phyloP scores from a whole-genome alignment of 306 rosid species.

The Glycine tomentella region DNA sequence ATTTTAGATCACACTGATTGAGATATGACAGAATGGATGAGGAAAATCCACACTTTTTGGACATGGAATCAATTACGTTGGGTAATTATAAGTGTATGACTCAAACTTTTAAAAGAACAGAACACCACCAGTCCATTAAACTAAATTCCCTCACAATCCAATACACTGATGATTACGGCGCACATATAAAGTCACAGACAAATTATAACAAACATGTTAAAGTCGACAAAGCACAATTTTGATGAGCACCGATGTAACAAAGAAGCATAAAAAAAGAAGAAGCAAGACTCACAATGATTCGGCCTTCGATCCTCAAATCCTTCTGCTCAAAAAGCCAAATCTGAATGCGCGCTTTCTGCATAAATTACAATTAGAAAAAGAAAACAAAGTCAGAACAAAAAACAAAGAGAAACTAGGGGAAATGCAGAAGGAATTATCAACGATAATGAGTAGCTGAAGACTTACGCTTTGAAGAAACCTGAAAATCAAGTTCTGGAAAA shows the following conservation, averaged over 20 bases:
- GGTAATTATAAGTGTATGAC: not conserved
- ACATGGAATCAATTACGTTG: not conserved
- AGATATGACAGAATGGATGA: not conserved
- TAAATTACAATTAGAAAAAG: not conserved
- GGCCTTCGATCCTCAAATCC: constrained; percentile 85
- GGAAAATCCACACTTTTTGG: not conserved
- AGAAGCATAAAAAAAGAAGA: not conserved
- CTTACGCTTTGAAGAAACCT: constrained; percentile 92
- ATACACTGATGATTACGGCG: not conserved
- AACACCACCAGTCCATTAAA: not conserved
- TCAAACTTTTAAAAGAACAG: not conserved
- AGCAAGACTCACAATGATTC: constrained; percentile 71
- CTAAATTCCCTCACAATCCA: not conserved
- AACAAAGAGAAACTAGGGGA: not conserved
- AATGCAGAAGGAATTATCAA: not conserved
- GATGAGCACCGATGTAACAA: constrained; percentile 12
- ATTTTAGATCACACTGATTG: not conserved
- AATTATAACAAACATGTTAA: not conserved
- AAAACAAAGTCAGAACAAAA: constrained; percentile 13
- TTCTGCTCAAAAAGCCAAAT: constrained; percentile 90
- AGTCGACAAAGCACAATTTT: not conserved
- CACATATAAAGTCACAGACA: not conserved
- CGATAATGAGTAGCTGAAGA: not conserved
- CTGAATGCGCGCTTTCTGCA: constrained; percentile 89
- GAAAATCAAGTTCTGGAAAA: constrained; percentile 81